phyloP scores from a whole-genome alignment of 257 asterid genomes.

The Knoxia roxburghii region DNA sequence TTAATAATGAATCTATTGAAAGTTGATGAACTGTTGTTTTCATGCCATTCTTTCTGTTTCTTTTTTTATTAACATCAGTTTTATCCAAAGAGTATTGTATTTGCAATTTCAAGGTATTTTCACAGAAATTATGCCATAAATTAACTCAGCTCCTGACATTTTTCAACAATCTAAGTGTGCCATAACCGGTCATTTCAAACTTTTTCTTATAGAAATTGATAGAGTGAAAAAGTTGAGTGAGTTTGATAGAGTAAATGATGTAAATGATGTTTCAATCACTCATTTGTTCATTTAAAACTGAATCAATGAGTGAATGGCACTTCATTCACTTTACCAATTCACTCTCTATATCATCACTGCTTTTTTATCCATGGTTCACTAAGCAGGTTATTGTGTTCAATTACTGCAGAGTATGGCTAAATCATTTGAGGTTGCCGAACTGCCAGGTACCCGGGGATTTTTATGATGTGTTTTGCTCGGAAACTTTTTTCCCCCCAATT shows the following conservation, averaged over 20 bases:
- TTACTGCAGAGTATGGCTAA: slow-evolving; percentile 79
- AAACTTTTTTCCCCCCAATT: not conserved
- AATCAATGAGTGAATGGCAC: too few species aligned
- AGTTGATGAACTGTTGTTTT: not conserved
- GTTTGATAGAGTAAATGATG: too few species aligned
- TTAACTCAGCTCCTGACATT: not conserved
- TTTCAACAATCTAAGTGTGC: not conserved
- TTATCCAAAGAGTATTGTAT: not conserved
- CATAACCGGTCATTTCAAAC: not conserved
- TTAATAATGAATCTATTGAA: not conserved
- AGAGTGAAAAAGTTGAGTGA: too few species aligned
- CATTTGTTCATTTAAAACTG: too few species aligned
- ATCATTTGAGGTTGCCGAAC: slow-evolving; percentile 92
- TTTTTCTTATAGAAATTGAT: too few species aligned
- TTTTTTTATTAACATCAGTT: not conserved
- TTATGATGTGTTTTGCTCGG: slow-evolving; percentile 14
- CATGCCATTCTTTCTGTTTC: not conserved
- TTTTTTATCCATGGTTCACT: not conserved
- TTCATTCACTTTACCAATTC: too few species aligned
- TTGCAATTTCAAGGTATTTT: not conserved
- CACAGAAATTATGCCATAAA: not conserved
- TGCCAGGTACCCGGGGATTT: slow-evolving; percentile 67
- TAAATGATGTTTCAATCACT: too few species aligned
- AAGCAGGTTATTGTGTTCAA: slow-evolving; percentile 15
- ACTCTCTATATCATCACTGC: too few species aligned